Evolutionary conservation across 1,139 yeast species (phyloP).

Genomic region (Scheffersomyces insectosa): DNA sequence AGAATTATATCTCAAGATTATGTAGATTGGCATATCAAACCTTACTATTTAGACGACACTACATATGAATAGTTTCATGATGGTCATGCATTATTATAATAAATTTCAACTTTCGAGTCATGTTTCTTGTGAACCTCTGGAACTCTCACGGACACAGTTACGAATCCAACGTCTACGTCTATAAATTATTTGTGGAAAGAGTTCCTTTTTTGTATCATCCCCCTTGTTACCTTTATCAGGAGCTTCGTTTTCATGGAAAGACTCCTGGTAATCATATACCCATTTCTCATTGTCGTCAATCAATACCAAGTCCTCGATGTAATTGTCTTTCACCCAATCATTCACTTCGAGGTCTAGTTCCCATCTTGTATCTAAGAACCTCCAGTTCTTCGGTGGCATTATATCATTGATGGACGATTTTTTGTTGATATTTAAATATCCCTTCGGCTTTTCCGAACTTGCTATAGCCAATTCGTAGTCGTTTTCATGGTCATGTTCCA

Average conservation of each 20-base stretch:
- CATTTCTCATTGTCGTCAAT: constrained; percentile 73
- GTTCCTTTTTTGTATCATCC: neutral
- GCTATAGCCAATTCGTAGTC: constrained; percentile 3
- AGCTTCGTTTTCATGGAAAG: constrained; percentile 1
- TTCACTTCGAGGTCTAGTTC: constrained; percentile 57
- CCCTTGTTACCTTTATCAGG: constrained; percentile 2
- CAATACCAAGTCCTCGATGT: constrained; percentile 52
- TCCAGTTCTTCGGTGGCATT: constrained; percentile 60
- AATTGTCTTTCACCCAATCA: constrained; percentile 55
- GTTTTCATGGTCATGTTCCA: constrained; percentile 9
- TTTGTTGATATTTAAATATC: constrained; percentile 12
- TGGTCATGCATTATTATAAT: too few relatives aligned
- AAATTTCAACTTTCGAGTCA: too few relatives aligned
- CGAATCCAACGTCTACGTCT: constrained; percentile 60
- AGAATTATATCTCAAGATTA: too few relatives aligned
- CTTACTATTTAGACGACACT: too few relatives aligned
- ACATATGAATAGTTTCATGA: too few relatives aligned
- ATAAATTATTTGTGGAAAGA: constrained; percentile 21
- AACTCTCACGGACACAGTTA: constrained; percentile 27
- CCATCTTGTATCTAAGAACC: constrained; percentile 52
- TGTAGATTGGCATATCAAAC: too few relatives aligned
- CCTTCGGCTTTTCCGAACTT: constrained; percentile 5
- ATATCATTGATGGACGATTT: constrained; percentile 34
- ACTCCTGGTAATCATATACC: constrained; percentile 59
- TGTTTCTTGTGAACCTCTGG: neutral